Percentiles rank a stretch among this genome's conserved stretches.
Evolutionary conservation across 2,329 filamentous ascomycete genomes (phyloP).

Genomic region (Didymella lethalis): DNA sequence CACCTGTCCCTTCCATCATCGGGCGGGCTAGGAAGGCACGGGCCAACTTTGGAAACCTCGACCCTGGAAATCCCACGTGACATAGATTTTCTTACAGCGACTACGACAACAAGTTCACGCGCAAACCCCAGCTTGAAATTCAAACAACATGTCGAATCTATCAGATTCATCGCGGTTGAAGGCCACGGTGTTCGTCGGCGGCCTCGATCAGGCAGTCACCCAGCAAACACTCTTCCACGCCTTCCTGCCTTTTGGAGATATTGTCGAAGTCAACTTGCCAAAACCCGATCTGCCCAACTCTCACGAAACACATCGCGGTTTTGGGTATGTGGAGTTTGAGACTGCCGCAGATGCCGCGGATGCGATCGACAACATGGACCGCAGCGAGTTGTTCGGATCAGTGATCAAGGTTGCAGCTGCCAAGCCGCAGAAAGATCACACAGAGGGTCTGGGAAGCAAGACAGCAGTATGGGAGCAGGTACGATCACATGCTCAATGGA

Average conservation of each 20-base stretch:
- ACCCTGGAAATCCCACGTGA: conserved; percentile 41
- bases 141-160: conserved; percentile 62
- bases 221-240: conserved; percentile 80
- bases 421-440: conserved; percentile 87
- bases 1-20: conserved; percentile 45
- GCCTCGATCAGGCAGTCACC: conserved; percentile 81
- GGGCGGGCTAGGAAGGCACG: conserved; percentile 28
- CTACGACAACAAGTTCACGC: conserved; percentile 11
- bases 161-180: conserved; percentile 85
- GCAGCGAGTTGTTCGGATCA: conserved; percentile 90
- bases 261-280: conserved; percentile 87
- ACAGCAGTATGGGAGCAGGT: conserved; percentile 98
- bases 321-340: conserved; percentile 96
- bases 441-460: conserved; percentile 88
- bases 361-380: conserved; percentile 99
- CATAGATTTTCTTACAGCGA: conserved; percentile 26
- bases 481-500: conserved; percentile 42
- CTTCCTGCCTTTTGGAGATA: conserved; percentile 96
- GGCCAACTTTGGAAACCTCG: conserved; percentile 31
- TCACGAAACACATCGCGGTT: conserved; percentile 83
- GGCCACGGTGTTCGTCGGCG: conserved; percentile 90
- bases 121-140: background rate
- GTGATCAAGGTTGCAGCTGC: conserved; percentile 92
- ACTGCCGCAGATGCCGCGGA: conserved; percentile 85
- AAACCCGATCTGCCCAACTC: conserved; percentile 84